These are phyloP conservation scores for Amanita rubescens DNA, from an alignment of 768 basidiomycete species.

Conservation along the genomic window DNA sequence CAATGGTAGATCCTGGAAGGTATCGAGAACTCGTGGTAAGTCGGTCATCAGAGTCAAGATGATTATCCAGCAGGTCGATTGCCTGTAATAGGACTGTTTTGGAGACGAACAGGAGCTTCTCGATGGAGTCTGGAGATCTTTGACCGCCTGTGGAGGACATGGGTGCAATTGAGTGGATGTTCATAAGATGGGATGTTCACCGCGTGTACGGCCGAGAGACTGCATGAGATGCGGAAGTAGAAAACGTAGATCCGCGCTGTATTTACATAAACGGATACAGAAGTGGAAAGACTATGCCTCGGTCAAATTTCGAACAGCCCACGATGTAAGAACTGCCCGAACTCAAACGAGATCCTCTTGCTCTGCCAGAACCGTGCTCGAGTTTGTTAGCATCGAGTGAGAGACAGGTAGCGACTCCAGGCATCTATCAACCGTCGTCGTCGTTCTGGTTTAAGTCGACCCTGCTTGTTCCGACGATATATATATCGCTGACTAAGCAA, in stretches of 20 bases:
- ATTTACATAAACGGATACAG: conserved; percentile 5
- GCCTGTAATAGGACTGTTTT: conserved; percentile 65
- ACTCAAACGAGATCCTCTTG: conserved; percentile 66
- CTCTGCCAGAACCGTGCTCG: conserved; percentile 59
- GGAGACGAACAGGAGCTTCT: conserved; percentile 59
- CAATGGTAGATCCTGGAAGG: conserved; percentile 85
- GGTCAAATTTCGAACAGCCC: conserved; percentile 76
- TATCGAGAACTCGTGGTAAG: conserved; percentile 61
- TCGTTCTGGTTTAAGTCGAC: conserved; percentile 48
- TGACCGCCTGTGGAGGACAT: neutral
- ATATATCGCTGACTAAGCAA: conserved; percentile 39
- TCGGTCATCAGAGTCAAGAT: conserved; percentile 62
- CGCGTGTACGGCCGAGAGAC: neutral
- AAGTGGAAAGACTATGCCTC: conserved; percentile 44
- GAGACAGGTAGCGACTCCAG: conserved; percentile 58
- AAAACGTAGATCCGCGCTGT: neutral
- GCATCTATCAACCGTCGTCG: conserved; percentile 64
- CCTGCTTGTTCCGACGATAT: conserved; percentile 9
- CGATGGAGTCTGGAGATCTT: conserved; percentile 20
- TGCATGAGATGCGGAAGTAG: neutral
- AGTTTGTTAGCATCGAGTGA: conserved; percentile 29
- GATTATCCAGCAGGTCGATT: conserved; percentile 60
- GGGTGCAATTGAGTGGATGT: neutral
- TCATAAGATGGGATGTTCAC: conserved; percentile 1
- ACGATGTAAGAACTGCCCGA: conserved; percentile 49